Evolutionary conservation across 768 basidiomycete genomes (phyloP), one percentile per base, ranked within the genome.

Genomic region (Mycena polygramma): DNA sequence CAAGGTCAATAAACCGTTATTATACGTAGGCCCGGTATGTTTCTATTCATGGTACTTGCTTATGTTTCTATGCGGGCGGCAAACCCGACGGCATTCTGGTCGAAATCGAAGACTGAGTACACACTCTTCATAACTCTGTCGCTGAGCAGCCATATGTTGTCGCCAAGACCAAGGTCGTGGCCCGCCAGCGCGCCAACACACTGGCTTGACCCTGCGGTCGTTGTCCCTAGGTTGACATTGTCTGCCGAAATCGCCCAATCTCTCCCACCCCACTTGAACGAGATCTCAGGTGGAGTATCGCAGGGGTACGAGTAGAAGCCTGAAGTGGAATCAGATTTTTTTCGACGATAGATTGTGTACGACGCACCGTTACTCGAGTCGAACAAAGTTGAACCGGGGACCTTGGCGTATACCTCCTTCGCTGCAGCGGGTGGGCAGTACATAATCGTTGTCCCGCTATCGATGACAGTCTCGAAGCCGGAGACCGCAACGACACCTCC

Each of bases 151-250:
- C 72, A 66, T 30, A 59, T 54, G 35, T 36, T 65, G 26, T 39
- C 3, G 41, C 69, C 71, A 7, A 75, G 58, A 10, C 74, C 79
- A 48, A 77, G 37, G 48, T 84, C 76, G 20, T 85, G 84, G 9
- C 84, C 78, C 7, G 83, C 83, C 74, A 92, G 85, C 7, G 88
- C 88, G 39, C 89, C 89, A 0, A 84, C 75, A 75, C 92, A 79
- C 20, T 54, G 39, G 36, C 53, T 88, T 49, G 82, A 79, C 20
- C 89, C 89, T 59, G 87, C 68, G 63, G 80, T 82, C 46, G 73
- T 69, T 71, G 7, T 30, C 15, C 88, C 76, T 19, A 88, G 63
- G 19, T 88, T 87, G 57, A 79, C 76, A 24, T 45, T 77, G 13
- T 80, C 68, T 59, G 88, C 81, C 4, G 85, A 83, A 68, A 91